Evolutionary conservation across 192 early-diverging fungal species (phyloP), one percentile per base, ranked within the genome.

Genomic region (Umbelopsis isabellina): DNA sequence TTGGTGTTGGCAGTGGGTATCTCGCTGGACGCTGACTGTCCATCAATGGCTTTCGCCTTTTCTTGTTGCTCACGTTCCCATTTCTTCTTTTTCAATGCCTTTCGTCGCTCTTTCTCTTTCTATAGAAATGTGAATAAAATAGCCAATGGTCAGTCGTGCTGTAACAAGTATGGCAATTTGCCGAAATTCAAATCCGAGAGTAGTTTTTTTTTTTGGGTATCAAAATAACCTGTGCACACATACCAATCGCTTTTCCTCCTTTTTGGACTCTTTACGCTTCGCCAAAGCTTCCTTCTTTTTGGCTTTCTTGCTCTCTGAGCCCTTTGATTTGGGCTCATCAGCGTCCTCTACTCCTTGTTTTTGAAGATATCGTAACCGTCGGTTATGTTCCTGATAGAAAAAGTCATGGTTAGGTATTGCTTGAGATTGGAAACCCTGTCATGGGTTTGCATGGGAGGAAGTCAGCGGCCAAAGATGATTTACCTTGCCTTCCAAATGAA

Each of bases 401-500:
- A 30, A 2, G 27, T 18, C 15, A 35, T 23, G 3, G n/a, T 46
- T 44, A 45, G 15, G 23, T 23, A 67, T 23, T 27, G 3, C 18
- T 10, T 46, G 23, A 5, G 18, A 46, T 12, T 3, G 11, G 11
- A 46, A 41, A 5, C 37, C 37, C 37, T 4, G 37, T 9, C 37
- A 41, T 41, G 10, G 10, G 37, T 41, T 10, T 9, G 10, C 37
- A 41, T 6, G 37, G 37, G 5, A 41, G 0, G 7, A 41, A 6
- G 10, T 25, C 10, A 45, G 50, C 12, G 20, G 16, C 1, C n/a
- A 9, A 8, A 30, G 45, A 13, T 48, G 33, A 48, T 37, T 10
- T 69, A 50, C 67, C 47, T 74, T 74, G 52, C 72, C 68, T 44
- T 75, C 49, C 68, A 75, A 71, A 65, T 75, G 74, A n/a, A 70